Evolutionary conservation across 2,329 filamentous ascomycete genomes (phyloP).

Genomic region (Tolypocladium cylindrosporum): DNA sequence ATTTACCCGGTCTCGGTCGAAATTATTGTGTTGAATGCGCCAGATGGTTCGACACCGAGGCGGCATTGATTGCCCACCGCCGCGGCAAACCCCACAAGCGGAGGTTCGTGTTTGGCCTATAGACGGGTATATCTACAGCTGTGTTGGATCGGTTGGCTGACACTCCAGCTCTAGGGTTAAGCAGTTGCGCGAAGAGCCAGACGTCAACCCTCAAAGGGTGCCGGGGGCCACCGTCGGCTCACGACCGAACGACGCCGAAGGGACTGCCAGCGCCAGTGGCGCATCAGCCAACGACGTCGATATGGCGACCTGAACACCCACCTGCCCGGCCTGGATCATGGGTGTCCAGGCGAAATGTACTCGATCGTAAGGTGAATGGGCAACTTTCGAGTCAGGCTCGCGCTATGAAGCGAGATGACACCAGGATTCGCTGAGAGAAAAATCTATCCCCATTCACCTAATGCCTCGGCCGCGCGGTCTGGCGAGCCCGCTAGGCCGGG

Average conservation of each 20-base stretch:
- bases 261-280: slow-evolving; percentile 4
- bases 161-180: slow-evolving; percentile 50
- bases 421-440: background rate
- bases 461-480: slow-evolving; percentile 35
- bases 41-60: slow-evolving; percentile 88
- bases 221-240: slow-evolving; percentile 73
- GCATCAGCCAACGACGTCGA: slow-evolving; percentile 17
- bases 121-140: too few species aligned
- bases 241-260: slow-evolving; percentile 50
- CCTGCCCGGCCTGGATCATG: background rate
- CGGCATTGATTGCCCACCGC: slow-evolving; percentile 63
- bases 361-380: background rate
- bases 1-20: slow-evolving; percentile 75
- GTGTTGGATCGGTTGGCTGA: slow-evolving; percentile 10
- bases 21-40: slow-evolving; percentile 89
- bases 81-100: slow-evolving; percentile 92
- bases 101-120: slow-evolving; percentile 34
- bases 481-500: slow-evolving; percentile 35
- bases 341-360: background rate
- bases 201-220: slow-evolving; percentile 77
- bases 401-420: background rate
- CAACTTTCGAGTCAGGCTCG: background rate
- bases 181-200: slow-evolving; percentile 72
- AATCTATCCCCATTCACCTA: slow-evolving; percentile 22
- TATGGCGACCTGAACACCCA: slow-evolving; percentile 16